Percentiles rank a stretch among this genome's conserved stretches.
Conservation (phyloP, 2,329 filamentous ascomycete species). For the Aspergillus udagawae region DNA sequence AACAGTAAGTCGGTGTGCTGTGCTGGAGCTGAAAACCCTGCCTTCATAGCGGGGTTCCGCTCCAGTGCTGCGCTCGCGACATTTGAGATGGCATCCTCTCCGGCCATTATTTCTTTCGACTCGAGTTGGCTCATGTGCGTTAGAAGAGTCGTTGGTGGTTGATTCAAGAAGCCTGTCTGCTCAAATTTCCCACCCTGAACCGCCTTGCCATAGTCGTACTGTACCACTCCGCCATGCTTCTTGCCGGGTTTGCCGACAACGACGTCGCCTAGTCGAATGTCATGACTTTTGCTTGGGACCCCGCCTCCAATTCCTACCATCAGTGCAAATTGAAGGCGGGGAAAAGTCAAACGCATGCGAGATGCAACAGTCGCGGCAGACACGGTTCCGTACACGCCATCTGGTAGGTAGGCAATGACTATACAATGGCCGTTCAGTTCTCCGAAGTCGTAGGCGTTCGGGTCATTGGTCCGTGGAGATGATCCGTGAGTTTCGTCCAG, state of each 20-base stretch:
- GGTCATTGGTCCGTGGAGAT: neutral
- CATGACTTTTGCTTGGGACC: constrained; percentile 1
- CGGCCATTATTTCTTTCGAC: too few species aligned
- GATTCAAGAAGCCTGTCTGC: too few species aligned
- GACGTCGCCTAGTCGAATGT: constrained; percentile 20
- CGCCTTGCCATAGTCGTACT: too few species aligned
- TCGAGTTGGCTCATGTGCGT: too few species aligned
- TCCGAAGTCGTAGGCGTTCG: constrained; percentile 15
- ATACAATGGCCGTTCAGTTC: constrained; percentile 14
- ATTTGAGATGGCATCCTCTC: too few species aligned
- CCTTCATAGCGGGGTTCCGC: too few species aligned
- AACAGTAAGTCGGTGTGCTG: too few species aligned
- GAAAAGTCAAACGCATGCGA: neutral
- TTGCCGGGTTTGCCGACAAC: constrained; percentile 15
- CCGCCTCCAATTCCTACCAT: constrained; percentile 16
- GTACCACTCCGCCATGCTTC: constrained; percentile 1
- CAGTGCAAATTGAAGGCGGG: neutral
- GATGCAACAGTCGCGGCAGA: neutral
- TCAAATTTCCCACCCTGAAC: too few species aligned
- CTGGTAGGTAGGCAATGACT: constrained; percentile 14
- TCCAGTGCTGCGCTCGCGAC: too few species aligned
- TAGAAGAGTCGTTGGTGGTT: too few species aligned
- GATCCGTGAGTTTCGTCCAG: constrained; percentile 7
- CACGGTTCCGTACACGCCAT: constrained; percentile 1
- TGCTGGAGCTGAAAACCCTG: too few species aligned